Evolutionary conservation across 148 eudicot species (phyloP), one percentile per base, ranked within the genome.

Genomic region (Gaultheria prostrata): DNA sequence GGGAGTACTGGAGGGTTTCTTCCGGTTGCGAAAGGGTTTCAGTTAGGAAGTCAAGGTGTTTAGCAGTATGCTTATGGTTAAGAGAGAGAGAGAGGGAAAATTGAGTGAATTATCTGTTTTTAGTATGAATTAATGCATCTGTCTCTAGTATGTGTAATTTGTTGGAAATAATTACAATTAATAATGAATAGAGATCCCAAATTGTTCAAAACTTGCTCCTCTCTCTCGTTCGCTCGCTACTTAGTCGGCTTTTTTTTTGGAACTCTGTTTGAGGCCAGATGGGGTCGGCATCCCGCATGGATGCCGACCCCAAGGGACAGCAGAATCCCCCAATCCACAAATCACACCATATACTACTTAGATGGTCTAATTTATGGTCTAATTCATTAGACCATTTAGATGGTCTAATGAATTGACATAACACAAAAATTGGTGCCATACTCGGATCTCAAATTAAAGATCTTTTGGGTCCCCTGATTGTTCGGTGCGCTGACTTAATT

Each of bases 1-100:
- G 76, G 67, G 67, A n/a, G 88, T 0, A 85, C 82, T 45, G 89
- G 87, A 26, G 84, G 85, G 33, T 88, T 84, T 76, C 69, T 87
- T 78, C 50, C 71, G 8, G n/a, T 12, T 49, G 18, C 9, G 0
- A 79, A 57, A 59, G 70, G 35, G 8, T 67, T 67, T 67, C 72
- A 67, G 13, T 67, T 67, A 28, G 72, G 72, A 13, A 67, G 72
- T 67, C 72, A 67, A 67, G 72, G 72, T 26, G 72, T 28, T 67
- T 17, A 30, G 72, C 72, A 67, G 39, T 67, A 67, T 28, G 18
- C 35, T 0, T 33, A 67, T 67, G 35, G 8, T 67, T 67, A 67
- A 21, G 28, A 75, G 9, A 21, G 32, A 46, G 15, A 12, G 54
- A 46, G 51, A 48, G 78, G 12, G 57, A 76, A n/a, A 49, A 26